A percentile compares a stretch with the other conserved stretches of the same genome.
phyloP scores from a whole-genome alignment of 169 alveolate species.

The Plasmodium malariae region DNA sequence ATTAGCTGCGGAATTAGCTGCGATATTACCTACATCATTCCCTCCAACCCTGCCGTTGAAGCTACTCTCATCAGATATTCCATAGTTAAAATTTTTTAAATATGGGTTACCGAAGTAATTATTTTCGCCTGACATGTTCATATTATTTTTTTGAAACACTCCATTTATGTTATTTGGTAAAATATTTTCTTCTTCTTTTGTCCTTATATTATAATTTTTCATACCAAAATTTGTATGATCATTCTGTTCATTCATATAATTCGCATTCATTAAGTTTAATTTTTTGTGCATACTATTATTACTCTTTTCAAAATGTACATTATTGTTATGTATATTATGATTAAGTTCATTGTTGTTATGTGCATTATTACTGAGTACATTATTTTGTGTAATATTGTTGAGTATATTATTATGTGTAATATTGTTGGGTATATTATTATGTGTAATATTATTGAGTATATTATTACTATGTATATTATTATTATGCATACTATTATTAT shows the following conservation, averaged over 20 bases:
- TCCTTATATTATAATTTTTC: not conserved
- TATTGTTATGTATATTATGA: too few species aligned
- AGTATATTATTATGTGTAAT: not conserved
- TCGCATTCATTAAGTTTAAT: not conserved
- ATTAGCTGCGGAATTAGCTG: not conserved
- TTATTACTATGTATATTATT: too few species aligned
- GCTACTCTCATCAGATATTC: not conserved
- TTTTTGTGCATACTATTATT: conserved; percentile 5
- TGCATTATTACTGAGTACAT: not conserved
- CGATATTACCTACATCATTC: not conserved
- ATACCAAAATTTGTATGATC: not conserved
- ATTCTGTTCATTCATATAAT: not conserved
- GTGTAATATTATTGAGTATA: too few species aligned
- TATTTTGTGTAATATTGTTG: not conserved
- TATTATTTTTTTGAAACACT: not conserved
- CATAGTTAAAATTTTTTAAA: conserved; percentile 23
- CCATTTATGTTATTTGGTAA: not conserved
- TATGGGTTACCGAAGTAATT: conserved; percentile 31
- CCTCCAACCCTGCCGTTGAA: too few species aligned
- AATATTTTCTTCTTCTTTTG: not conserved
- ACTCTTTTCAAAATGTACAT: too few species aligned
- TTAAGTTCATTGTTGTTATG: too few species aligned
- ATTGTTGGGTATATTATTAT: not conserved
- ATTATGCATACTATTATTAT: too few species aligned
- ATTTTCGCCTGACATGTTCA: conserved; percentile 24